A percentile compares a stretch with the other conserved stretches of the same genome.
phyloP scores from a whole-genome alignment of 73 alveolate genomes.

The Tetrahymena thermophila region DNA sequence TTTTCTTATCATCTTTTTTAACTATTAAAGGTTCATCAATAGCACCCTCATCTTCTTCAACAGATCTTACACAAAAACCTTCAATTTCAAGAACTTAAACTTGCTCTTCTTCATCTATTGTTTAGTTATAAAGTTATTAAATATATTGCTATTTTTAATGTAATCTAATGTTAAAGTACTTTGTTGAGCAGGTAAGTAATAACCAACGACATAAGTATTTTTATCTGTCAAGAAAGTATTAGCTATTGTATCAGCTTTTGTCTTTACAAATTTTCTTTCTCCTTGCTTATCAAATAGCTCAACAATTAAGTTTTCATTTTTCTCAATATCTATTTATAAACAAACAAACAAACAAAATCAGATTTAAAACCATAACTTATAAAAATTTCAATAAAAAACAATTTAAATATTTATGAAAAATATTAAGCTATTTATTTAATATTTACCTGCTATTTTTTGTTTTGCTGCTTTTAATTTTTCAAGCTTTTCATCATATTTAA shows the following conservation, averaged over 20 bases:
- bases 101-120: constrained; percentile 39
- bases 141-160: background rate
- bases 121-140: background rate
- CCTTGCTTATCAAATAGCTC: constrained; percentile 40
- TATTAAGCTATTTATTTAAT: background rate
- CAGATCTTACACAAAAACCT: constrained; percentile 30
- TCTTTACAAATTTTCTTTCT: constrained; percentile 34
- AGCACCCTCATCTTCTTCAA: constrained; percentile 45
- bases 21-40: constrained; percentile 34
- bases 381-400: background rate
- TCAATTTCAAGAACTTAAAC: constrained; percentile 20
- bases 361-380: background rate
- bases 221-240: constrained; percentile 38
- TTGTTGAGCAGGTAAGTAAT: constrained; percentile 2
- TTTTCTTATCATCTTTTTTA: constrained; percentile 42
- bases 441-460: constrained; percentile 12
- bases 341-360: too few relatives aligned
- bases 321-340: background rate
- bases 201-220: constrained; percentile 28
- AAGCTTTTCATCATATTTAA: constrained; percentile 20
- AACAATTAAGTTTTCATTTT: constrained; percentile 12
- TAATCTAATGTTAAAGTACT: background rate
- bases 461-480: constrained; percentile 1
- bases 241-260: constrained; percentile 26
- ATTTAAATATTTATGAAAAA: background rate